A percentile compares a stretch with the other conserved stretches of the same genome.
Evolutionary conservation across 2,329 filamentous ascomycete species (phyloP).

Genomic region (Chlorencoelia australis): DNA sequence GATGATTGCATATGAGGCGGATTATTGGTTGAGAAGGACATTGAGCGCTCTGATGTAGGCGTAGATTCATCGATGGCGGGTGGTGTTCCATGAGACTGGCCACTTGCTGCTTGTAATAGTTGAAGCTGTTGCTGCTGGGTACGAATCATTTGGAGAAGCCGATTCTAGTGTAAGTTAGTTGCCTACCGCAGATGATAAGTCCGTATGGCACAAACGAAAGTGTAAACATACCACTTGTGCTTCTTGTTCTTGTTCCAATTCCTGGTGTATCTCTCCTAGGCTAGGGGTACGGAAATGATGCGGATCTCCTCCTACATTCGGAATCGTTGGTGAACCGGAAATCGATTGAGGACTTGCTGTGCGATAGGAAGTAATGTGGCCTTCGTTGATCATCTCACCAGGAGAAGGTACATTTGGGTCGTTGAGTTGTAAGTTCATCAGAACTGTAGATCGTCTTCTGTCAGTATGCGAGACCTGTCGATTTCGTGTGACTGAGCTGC

Average conservation of each 20-base stretch:
- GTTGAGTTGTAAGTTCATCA: constrained; percentile 66
- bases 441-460: constrained; percentile 56
- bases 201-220: too few species aligned
- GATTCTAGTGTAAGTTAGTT: too few species aligned
- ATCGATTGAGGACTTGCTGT: constrained; percentile 37
- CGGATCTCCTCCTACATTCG: constrained; percentile 39
- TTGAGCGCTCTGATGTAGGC: constrained; percentile 36
- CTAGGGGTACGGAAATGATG: constrained; percentile 60
- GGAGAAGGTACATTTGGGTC: constrained; percentile 58
- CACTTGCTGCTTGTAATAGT: constrained; percentile 39
- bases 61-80: constrained; percentile 31
- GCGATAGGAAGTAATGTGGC: constrained; percentile 28
- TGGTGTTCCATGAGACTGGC: constrained; percentile 31
- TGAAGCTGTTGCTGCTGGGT: constrained; percentile 63
- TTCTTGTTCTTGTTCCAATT: constrained; percentile 71
- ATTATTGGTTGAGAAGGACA: constrained; percentile 32
- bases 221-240: constrained; percentile 58
- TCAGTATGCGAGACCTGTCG: constrained; percentile 38
- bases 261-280: constrained; percentile 67
- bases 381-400: constrained; percentile 53
- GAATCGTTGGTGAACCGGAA: constrained; percentile 35
- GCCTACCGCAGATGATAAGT: too few species aligned
- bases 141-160: constrained; percentile 67
- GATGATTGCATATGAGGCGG: constrained; percentile 28
- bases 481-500: constrained; percentile 39